Base-by-base conservation (phyloP, 331 rosid species). In the Acacia pycnantha region DNA sequence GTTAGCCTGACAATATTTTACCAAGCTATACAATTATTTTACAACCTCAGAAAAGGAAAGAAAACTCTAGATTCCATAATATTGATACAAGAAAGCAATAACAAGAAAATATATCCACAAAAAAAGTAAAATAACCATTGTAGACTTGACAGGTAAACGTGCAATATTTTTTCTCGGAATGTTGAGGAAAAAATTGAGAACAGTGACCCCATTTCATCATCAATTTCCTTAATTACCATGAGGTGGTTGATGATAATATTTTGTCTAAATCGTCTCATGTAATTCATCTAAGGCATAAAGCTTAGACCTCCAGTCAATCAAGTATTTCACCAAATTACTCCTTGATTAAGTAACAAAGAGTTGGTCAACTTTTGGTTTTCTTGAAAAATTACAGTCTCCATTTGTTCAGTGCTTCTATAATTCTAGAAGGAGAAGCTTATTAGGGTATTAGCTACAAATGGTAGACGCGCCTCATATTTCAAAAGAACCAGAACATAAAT, bases 41-140 rank as follows among this genome's bases (percentile, higher is more conserved):
- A 68, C 44, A 68, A 50, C 58, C 46, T 79, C 70, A 61, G 43
- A 47, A 48, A 29, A 47, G 44, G 70, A 84, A 70, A 12, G 61
- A 21, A 35, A 40, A 69, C n/a, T 61, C 37, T 31, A 70, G 16
- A 76, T n/a, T n/a, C n/a, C n/a, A n/a, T n/a, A n/a, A n/a, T n/a
- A n/a, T 35, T 41, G 19, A 58, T 58, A 40, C 15, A n/a, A 22
- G 51, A 61, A 27, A 70, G 59, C 11, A 15, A 33, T 40, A 62
- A 29, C 62, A 24, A 61, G 41, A 18, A 15, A 15, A 76, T 58
- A 26, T 15, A 5, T 8, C 59, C 21, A 53, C n/a, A 53, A 70
- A 11, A n/a, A n/a, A 51, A 53, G 44, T 50, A 22, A 58, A 48
- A 67, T 35, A 68, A n/a, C n/a, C n/a, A n/a, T n/a, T n/a, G n/a